Percentiles rank a stretch among this genome's conserved stretches.
phyloP scores from a whole-genome alignment of 2,329 filamentous ascomycete species.

The Colletotrichum neosansevieriae region DNA sequence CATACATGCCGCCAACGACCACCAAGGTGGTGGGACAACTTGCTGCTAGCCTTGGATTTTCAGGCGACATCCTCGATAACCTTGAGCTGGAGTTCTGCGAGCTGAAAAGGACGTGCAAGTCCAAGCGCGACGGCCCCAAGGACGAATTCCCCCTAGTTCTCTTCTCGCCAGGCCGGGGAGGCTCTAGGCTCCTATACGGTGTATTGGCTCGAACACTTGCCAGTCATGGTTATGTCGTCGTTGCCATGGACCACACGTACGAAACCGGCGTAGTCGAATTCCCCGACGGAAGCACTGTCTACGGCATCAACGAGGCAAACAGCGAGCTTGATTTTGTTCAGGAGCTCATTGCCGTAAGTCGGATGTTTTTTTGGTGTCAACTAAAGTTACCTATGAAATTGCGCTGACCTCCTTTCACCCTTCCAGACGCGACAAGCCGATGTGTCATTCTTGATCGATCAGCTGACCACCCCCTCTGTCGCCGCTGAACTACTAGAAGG shows the following conservation, averaged over 20 bases:
- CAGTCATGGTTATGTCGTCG: constrained; percentile 58
- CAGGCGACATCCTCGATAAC: constrained; percentile 29
- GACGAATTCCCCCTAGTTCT: constrained; percentile 48
- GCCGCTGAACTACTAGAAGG: not conserved
- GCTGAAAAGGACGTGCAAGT: not conserved
- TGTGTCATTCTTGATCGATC: constrained; percentile 51
- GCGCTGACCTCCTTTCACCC: not conserved
- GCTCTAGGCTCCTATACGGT: constrained; percentile 56
- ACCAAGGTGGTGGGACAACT: constrained; percentile 9
- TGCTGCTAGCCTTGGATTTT: constrained; percentile 30
- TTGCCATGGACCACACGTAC: constrained; percentile 62
- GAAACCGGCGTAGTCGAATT: constrained; percentile 60
- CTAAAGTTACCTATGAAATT: not conserved
- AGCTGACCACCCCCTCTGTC: constrained; percentile 41
- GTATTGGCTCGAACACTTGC: constrained; percentile 58
- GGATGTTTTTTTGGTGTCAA: not conserved
- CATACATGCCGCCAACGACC: constrained; percentile 41
- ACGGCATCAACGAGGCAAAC: constrained; percentile 33
- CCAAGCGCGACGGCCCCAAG: not conserved
- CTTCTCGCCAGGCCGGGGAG: constrained; percentile 58
- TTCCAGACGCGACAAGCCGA: constrained; percentile 52
- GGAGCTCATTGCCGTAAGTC: constrained; percentile 18
- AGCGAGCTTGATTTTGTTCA: not conserved
- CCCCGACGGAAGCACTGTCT: constrained; percentile 53
- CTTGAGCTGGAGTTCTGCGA: constrained; percentile 42